Conservation (phyloP, 495 filamentous ascomycete genomes). For the Pseudomonodictys pantanalensis region DNA sequence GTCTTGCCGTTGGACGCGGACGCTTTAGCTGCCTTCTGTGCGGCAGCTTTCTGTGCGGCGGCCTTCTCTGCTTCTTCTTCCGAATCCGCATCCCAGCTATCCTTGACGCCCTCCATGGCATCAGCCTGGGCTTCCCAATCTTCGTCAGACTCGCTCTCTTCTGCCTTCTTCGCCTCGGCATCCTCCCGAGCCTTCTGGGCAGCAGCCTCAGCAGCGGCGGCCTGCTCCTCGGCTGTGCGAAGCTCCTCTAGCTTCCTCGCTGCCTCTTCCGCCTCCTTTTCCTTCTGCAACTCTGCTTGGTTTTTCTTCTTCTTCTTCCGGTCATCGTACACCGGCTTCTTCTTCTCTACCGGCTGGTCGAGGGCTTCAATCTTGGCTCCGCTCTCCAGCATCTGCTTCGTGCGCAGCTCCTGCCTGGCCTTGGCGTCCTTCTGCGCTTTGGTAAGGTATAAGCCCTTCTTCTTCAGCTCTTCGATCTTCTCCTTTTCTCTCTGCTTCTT, state of each 20-base stretch:
- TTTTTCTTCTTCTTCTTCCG: slow-evolving; percentile 74
- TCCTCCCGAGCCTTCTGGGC: slow-evolving; percentile 57
- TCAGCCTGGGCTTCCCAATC: slow-evolving; percentile 89
- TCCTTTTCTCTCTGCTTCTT: slow-evolving; percentile 97
- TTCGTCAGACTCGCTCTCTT: slow-evolving; percentile 61
- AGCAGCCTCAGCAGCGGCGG: slow-evolving; percentile 43
- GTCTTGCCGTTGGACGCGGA: slow-evolving; percentile 4
- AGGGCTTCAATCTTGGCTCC: slow-evolving; percentile 77
- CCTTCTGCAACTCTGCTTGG: slow-evolving; percentile 40
- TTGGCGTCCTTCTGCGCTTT: slow-evolving; percentile 90
- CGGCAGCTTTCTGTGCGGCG: slow-evolving; percentile 30
- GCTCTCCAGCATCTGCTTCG: slow-evolving; percentile 91
- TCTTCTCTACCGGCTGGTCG: slow-evolving; percentile 62
- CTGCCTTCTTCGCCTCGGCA: slow-evolving; percentile 57
- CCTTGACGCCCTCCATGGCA: slow-evolving; percentile 75
- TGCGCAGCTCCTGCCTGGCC: slow-evolving; percentile 74
- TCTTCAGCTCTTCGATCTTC: slow-evolving; percentile 91
- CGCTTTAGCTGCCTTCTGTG: slow-evolving; percentile 12
- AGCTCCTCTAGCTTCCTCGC: slow-evolving; percentile 47
- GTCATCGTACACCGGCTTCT: slow-evolving; percentile 67
- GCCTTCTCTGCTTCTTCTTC: slow-evolving; percentile 67
- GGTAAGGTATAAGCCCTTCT: slow-evolving; percentile 90
- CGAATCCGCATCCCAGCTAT: slow-evolving; percentile 88
- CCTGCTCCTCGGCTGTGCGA: slow-evolving; percentile 41
- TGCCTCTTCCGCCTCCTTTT: slow-evolving; percentile 58